phyloP scores from a whole-genome alignment of 495 filamentous ascomycete species.

The Neurospora cerealis region DNA sequence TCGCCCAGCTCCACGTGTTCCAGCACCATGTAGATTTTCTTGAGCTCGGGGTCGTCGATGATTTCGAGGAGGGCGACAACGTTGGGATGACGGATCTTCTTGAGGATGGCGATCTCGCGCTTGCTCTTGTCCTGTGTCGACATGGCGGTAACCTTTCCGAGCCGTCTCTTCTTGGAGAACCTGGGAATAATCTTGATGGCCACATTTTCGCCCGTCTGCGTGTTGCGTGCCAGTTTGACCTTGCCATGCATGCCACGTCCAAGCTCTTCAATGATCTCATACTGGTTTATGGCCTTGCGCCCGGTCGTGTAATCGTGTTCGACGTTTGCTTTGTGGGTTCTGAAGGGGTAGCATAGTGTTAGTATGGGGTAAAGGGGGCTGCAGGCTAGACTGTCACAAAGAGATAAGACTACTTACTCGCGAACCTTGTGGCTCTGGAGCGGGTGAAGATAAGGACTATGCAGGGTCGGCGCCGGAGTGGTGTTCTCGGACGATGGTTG shows the following conservation, averaged over 20 bases:
- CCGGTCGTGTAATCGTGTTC: conserved; percentile 81
- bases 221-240: conserved; percentile 82
- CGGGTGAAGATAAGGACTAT: conserved; percentile 55
- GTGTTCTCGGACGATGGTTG: conserved; percentile 36
- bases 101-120: conserved; percentile 93
- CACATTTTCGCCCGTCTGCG: conserved; percentile 67
- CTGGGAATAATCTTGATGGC: conserved; percentile 98
- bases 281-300: conserved; percentile 92
- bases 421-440: conserved; percentile 50
- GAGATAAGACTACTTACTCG: conserved; percentile 34
- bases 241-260: conserved; percentile 94
- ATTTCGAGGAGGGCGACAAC: conserved; percentile 92
- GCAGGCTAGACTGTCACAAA: background rate
- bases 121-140: conserved; percentile 86
- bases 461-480: conserved; percentile 28
- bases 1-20: conserved; percentile 92
- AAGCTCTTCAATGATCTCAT: conserved; percentile 92
- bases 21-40: conserved; percentile 96
- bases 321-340: conserved; percentile 79
- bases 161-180: conserved; percentile 81
- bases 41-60: conserved; percentile 88
- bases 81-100: conserved; percentile 93
- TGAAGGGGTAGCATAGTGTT: conserved; percentile 12
- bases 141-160: conserved; percentile 58
- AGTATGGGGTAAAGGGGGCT: background rate